Percentiles rank a stretch among this genome's conserved stretches.
phyloP scores from a whole-genome alignment of 1,139 yeast genomes.

The Petasospora rhodanensis region DNA sequence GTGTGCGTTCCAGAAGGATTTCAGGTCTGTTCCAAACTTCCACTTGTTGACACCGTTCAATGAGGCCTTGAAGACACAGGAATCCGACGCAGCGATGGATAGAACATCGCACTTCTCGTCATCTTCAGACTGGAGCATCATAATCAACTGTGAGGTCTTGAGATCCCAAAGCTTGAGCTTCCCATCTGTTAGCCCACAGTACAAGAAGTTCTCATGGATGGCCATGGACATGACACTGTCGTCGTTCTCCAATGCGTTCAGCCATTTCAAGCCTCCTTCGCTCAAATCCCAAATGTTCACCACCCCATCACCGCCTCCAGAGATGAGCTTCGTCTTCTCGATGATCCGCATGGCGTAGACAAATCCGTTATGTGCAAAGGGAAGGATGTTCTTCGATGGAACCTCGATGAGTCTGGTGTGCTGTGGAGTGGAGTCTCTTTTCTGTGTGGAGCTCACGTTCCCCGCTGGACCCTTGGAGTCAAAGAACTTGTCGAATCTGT shows the following conservation, averaged over 20 bases:
- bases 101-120: slow-evolving; percentile 35
- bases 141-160: slow-evolving; percentile 67
- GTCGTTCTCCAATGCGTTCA: slow-evolving; percentile 46
- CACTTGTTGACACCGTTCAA: slow-evolving; percentile 50
- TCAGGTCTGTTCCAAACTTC: slow-evolving; percentile 37
- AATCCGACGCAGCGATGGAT: slow-evolving; percentile 44
- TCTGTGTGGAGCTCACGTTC: slow-evolving; percentile 4
- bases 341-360: slow-evolving; percentile 59
- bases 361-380: slow-evolving; percentile 90
- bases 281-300: slow-evolving; percentile 67
- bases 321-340: slow-evolving; percentile 40
- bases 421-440: slow-evolving; percentile 1
- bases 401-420: slow-evolving; percentile 53
- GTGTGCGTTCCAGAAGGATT: slow-evolving; percentile 37
- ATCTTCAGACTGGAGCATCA: slow-evolving; percentile 44
- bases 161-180: slow-evolving; percentile 79
- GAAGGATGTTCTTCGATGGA: slow-evolving; percentile 56
- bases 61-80: slow-evolving; percentile 33
- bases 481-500: slow-evolving; percentile 80
- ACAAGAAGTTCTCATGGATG: slow-evolving; percentile 58
- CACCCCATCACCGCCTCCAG: slow-evolving; percentile 91
- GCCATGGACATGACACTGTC: slow-evolving; percentile 69
- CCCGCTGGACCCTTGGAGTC: slow-evolving; percentile 91
- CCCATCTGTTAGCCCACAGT: slow-evolving; percentile 76
- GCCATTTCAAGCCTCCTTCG: slow-evolving; percentile 10